These are phyloP conservation scores for Silene latifolia DNA, from an alignment of 148 eudicot genomes.

Conservation along the genomic window DNA sequence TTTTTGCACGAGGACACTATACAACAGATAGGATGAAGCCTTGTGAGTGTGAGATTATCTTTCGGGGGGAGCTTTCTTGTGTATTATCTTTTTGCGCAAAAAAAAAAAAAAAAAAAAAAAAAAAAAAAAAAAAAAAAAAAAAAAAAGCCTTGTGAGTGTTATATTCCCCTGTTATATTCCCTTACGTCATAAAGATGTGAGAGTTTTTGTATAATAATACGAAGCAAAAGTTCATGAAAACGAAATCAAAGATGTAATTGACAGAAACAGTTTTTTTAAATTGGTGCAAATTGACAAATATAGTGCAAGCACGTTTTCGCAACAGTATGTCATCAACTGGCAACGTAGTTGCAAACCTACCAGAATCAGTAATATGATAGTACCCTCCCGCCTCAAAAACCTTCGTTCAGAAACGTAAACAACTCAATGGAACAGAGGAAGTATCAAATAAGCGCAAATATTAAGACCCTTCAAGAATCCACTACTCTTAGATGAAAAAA, in stretches of 20 bases:
- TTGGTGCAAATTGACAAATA: not conserved
- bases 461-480: not conserved
- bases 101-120: too few species aligned
- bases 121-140: too few species aligned
- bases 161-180: too few species aligned
- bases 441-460: too few species aligned
- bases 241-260: constrained; percentile 1
- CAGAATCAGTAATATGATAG: not conserved
- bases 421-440: too few species aligned
- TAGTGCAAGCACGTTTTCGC: constrained; percentile 24
- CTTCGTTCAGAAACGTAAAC: too few species aligned
- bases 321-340: not conserved
- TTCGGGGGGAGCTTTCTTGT: too few species aligned
- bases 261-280: not conserved
- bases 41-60: too few species aligned
- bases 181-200: not conserved
- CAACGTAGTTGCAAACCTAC: not conserved
- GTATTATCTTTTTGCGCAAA: too few species aligned
- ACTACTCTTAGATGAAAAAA: not conserved
- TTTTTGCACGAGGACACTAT: too few species aligned
- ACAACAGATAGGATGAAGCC: not conserved
- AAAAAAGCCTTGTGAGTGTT: not conserved
- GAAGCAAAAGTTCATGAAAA: not conserved
- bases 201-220: not conserved
- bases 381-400: not conserved